Evolutionary conservation across 805 yeast genomes (phyloP).

Genomic region (Sungouiella blattae): DNA sequence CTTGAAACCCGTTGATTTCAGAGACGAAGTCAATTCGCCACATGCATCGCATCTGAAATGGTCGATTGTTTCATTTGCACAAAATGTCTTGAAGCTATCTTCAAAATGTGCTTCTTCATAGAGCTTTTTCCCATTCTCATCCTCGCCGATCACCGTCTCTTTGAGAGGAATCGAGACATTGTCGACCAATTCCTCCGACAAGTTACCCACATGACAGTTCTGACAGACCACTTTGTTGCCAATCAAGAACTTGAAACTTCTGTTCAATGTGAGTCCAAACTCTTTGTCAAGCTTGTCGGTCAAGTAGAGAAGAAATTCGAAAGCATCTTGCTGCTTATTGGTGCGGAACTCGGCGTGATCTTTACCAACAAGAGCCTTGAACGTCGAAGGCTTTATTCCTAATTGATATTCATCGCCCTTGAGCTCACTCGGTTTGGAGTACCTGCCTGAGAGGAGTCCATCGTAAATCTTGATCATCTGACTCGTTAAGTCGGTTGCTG

Average conservation of each 20-base stretch:
- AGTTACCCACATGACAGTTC: conserved; percentile 58
- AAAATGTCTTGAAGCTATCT: conserved; percentile 45
- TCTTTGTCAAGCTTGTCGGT: conserved; percentile 57
- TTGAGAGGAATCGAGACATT: conserved; percentile 59
- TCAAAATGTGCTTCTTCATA: conserved; percentile 50
- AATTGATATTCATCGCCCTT: conserved; percentile 54
- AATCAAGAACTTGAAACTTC: conserved; percentile 58
- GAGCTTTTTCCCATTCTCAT: conserved; percentile 42
- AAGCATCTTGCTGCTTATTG: conserved; percentile 92
- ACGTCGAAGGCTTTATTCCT: conserved; percentile 74
- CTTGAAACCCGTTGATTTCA: conserved; percentile 46
- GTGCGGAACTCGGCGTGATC: conserved; percentile 81
- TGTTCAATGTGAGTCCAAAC: conserved; percentile 45
- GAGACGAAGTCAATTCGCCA: conserved; percentile 23
- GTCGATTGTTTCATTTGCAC: conserved; percentile 54
- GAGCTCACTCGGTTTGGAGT: conserved; percentile 52
- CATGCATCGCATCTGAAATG: conserved; percentile 60
- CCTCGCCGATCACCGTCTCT: conserved; percentile 34
- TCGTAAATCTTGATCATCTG: conserved; percentile 79
- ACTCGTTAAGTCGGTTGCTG: conserved; percentile 62
- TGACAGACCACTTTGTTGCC: conserved; percentile 61
- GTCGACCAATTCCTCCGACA: conserved; percentile 56
- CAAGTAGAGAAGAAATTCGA: conserved; percentile 76
- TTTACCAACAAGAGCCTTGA: conserved; percentile 74
- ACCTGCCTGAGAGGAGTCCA: conserved; percentile 73